Evolutionary conservation across 192 early-diverging fungal genomes (phyloP), one percentile per base, ranked within the genome.

Genomic region (Backusella liffmaniae): DNA sequence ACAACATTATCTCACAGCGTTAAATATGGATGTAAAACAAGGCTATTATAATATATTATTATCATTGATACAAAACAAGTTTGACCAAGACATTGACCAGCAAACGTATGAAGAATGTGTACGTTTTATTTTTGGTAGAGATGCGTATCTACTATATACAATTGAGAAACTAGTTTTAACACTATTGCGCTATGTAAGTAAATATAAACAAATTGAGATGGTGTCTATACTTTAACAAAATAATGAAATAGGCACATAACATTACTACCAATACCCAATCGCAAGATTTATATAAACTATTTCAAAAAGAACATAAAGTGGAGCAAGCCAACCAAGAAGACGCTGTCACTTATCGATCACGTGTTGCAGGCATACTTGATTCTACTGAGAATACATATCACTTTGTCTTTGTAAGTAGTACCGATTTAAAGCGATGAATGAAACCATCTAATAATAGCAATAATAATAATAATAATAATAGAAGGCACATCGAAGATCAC

Each of bases 81-180:
- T 98, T 80, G 90, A 90, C 29, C 89, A 89, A 34, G 93, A 97
- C 66, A 82, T 96, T 66, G 96, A 98, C 29, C 77, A 88, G 36
- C 83, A 84, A 29, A 87, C 84, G 59, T 99, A 93, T 87, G 98
- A 99, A 70, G 96, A 98, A 67, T 86, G 86, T 35, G 83, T 92
- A 46, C 93, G 98, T 0, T 88, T 90, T 46, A 85, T 99, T 82
- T 99, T 94, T 82, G 91, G 92, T 30, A 97, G 93, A 56, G 88
- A 94, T 51, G 96, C 95, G 0, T 97, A 97, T 79, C 80, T 92
- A 66, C 86, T 96, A 29, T 93, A 97, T 73, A 97, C 95, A 0
- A 84, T 98, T 9, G 97, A 99, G 81, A 96, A 95, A 78, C 85
- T 98, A 35, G 87, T 95, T 23, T 88, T 91, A 71, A 84, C 88